A percentile compares a stretch with the other conserved stretches of the same genome.
Evolutionary conservation across 768 basidiomycete genomes (phyloP).

Genomic region (Hericium erinaceus): DNA sequence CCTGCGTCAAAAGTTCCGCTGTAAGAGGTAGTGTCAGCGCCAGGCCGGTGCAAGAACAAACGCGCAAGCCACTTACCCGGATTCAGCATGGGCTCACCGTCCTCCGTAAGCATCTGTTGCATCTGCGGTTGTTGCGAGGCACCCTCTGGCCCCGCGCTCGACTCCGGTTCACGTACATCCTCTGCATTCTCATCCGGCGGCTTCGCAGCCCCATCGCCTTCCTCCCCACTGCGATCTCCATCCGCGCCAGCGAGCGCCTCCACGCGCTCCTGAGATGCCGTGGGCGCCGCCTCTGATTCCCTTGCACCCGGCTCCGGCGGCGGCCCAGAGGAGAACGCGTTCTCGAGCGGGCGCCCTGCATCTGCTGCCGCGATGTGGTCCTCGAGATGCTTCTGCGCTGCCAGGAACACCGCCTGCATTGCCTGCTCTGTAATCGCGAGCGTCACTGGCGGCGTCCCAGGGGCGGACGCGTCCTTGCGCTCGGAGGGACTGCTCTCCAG

Average conservation of each 20-base stretch:
- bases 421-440: constrained; percentile 17
- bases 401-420: constrained; percentile 27
- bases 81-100: constrained; percentile 59
- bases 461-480: constrained; percentile 12
- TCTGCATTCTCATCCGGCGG: not conserved
- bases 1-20: constrained; percentile 61
- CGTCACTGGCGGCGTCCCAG: constrained; percentile 10
- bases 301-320: not conserved
- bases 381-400: constrained; percentile 22
- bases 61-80: constrained; percentile 40
- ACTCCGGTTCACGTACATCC: not conserved
- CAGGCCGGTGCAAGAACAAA: not conserved
- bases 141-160: not conserved
- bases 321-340: constrained; percentile 2
- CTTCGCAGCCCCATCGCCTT: not conserved
- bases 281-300: not conserved
- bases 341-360: not conserved
- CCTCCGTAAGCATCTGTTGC: constrained; percentile 41
- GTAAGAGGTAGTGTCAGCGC: constrained; percentile 6
- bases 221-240: not conserved
- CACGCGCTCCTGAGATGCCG: not conserved
- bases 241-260: not conserved
- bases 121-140: not conserved
- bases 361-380: constrained; percentile 1
- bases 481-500: constrained; percentile 14